Evolutionary conservation across 176 grass and related monocot species (phyloP).

Genomic region (Chloris gayana): DNA sequence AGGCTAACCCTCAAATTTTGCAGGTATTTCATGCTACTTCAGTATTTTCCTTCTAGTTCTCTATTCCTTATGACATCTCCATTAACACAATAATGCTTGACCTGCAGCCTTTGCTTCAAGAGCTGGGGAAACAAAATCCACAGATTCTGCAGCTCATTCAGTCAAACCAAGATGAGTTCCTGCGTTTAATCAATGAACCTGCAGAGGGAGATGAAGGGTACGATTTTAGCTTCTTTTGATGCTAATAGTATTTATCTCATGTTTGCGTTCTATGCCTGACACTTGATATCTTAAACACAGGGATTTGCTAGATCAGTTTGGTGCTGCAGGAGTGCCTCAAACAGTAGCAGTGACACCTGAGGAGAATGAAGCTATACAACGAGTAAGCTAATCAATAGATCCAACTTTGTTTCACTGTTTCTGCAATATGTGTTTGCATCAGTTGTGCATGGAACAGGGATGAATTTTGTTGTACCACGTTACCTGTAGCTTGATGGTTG

Average conservation of each 20-base stretch:
- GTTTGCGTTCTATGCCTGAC: background rate
- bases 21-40: constrained; percentile 46
- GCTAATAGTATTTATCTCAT: background rate
- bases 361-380: constrained; percentile 90
- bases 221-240: background rate
- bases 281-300: constrained; percentile 29
- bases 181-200: constrained; percentile 85
- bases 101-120: constrained; percentile 94
- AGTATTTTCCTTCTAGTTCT: background rate
- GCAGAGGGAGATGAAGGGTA: constrained; percentile 75
- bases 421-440: background rate
- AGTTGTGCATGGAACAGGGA: background rate
- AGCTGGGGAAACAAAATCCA: constrained; percentile 96
- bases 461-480: background rate
- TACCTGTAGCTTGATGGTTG: background rate
- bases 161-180: constrained; percentile 91
- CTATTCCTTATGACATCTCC: background rate
- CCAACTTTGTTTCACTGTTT: background rate
- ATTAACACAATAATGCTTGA: background rate
- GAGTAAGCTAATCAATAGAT: constrained; percentile 53
- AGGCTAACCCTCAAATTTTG: constrained; percentile 88
- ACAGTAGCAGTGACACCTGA: constrained; percentile 74
- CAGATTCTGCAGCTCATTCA: constrained; percentile 95
- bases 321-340: constrained; percentile 48
- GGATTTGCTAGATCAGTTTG: constrained; percentile 71